Base-by-base conservation (phyloP, 345 rosid species). In the Arabidopsis suecica region DNA sequence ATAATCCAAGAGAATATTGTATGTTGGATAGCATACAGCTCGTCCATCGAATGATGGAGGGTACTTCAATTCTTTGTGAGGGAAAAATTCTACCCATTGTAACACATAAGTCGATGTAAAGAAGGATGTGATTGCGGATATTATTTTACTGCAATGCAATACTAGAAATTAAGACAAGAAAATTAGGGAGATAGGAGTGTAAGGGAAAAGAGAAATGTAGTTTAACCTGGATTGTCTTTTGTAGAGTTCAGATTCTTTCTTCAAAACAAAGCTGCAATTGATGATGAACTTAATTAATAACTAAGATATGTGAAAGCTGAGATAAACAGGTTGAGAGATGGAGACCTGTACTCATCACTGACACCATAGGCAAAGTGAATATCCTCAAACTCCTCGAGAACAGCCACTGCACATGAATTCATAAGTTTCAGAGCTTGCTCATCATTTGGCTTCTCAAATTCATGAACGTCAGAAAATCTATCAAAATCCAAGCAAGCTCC, bases 291-390 rank as follows among this genome's bases (percentile, higher is more conserved):
- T 48, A 11, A 60, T 70, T 62, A 80, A 30, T 54, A 54, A 22
- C 58, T 14, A 34, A 42, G 7, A 58, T 64, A 23, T 33, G 61
- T n/a, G 70, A 23, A 38, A 54, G 12, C 11, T 55, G 60, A 65
- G 44, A 50, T 20, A 44, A 71, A 38, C 61, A 68, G 45, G 58
- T 20, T 58, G 54, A 42, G 44, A 72, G 41, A 78, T n/a, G 0
- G 9, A 20, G 70, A 90, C 93, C 97, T 95, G 81, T 95, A 95
- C 85, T 92, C 97, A 77, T 91, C 97, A 75, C 97, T 94, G 58
- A 86, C 96, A 55, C 97, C 96, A 78, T 88, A 94, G 38, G 93
- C 81, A 75, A 94, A 90, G 42, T 74, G 65, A 77, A 88, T 77
- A 69, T 92, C 97, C 70, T 79, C 56, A 80, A 88, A 89, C 78